Evolutionary conservation across 2,329 filamentous ascomycete genomes (phyloP).

Genomic region (Exophiala dermatitidis): DNA sequence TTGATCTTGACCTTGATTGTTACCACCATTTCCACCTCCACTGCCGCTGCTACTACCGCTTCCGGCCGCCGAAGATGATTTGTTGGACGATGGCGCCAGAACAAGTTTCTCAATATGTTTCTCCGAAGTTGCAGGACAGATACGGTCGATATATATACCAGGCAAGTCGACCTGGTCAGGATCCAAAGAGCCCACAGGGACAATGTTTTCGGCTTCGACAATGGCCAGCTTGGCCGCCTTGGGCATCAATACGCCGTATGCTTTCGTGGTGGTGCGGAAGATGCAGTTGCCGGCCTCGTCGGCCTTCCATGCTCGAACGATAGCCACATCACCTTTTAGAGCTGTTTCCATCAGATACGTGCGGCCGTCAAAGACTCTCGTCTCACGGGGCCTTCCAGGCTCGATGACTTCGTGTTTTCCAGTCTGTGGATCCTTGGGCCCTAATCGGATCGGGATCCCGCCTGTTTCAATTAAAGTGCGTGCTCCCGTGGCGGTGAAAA

Average conservation of each 20-base stretch:
- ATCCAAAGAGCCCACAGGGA: slow-evolving; percentile 63
- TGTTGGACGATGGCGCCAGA: slow-evolving; percentile 24
- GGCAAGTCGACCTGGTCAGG: slow-evolving; percentile 71
- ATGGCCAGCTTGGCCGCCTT: slow-evolving; percentile 72
- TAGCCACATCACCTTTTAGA: slow-evolving; percentile 67
- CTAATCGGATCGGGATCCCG: slow-evolving; percentile 59
- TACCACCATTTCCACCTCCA: no score
- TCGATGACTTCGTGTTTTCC: slow-evolving; percentile 60
- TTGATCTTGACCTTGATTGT: slow-evolving; percentile 30
- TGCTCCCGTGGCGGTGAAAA: slow-evolving; percentile 69
- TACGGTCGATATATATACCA: slow-evolving; percentile 74
- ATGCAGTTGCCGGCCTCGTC: slow-evolving; percentile 72
- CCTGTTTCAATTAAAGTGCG: slow-evolving; percentile 45
- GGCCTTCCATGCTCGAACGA: slow-evolving; percentile 67
- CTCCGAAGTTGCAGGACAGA: slow-evolving; percentile 63
- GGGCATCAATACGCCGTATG: slow-evolving; percentile 69
- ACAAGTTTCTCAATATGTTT: slow-evolving; percentile 66
- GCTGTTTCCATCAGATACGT: slow-evolving; percentile 71
- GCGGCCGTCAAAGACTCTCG: slow-evolving; percentile 64
- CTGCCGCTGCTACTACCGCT: no score
- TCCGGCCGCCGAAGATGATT: neutral
- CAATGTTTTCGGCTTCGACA: slow-evolving; percentile 78
- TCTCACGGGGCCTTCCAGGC: slow-evolving; percentile 60
- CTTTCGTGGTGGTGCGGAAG: slow-evolving; percentile 68
- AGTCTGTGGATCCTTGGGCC: slow-evolving; percentile 56